Evolutionary conservation across 768 basidiomycete genomes (phyloP).

Genomic region (Lactarius psammicola): DNA sequence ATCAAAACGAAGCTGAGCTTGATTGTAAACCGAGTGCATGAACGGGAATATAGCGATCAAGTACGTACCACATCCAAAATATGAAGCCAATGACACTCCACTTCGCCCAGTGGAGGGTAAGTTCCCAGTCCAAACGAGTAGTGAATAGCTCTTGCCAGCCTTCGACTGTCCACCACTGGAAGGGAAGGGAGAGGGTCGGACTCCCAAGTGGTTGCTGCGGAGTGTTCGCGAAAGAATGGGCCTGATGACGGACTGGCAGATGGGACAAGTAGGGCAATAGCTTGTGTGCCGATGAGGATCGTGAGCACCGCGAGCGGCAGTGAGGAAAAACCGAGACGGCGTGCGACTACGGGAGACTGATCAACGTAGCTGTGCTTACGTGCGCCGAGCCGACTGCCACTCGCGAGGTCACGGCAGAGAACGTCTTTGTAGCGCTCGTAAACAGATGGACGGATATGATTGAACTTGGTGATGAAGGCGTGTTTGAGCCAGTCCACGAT

Average conservation of each 20-base stretch:
- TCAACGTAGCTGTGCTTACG: constrained; percentile 93
- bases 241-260: constrained; percentile 24
- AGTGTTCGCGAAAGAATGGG: constrained; percentile 15
- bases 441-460: constrained; percentile 92
- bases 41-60: neutral
- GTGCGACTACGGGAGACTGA: constrained; percentile 91
- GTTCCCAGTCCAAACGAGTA: constrained; percentile 45
- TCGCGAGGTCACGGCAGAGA: constrained; percentile 87
- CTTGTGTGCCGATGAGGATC: constrained; percentile 74
- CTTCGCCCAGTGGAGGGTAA: constrained; percentile 52
- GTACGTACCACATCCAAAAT: constrained; percentile 80
- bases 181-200: constrained; percentile 39
- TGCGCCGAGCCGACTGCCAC: constrained; percentile 64
- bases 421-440: constrained; percentile 96
- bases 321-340: constrained; percentile 90
- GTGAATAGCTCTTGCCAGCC: constrained; percentile 27
- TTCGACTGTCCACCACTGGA: constrained; percentile 41
- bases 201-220: constrained; percentile 35
- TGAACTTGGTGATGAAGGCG: constrained; percentile 99
- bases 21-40: neutral
- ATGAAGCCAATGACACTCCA: constrained; percentile 64
- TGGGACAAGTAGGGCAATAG: constrained; percentile 58
- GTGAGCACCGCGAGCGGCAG: constrained; percentile 86
- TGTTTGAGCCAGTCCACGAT: constrained; percentile 98
- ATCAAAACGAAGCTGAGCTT: constrained; percentile 67